These are phyloP conservation scores for Circinella umbellata DNA, from an alignment of 371 early-diverging fungal genomes.

Conservation along the genomic window DNA sequence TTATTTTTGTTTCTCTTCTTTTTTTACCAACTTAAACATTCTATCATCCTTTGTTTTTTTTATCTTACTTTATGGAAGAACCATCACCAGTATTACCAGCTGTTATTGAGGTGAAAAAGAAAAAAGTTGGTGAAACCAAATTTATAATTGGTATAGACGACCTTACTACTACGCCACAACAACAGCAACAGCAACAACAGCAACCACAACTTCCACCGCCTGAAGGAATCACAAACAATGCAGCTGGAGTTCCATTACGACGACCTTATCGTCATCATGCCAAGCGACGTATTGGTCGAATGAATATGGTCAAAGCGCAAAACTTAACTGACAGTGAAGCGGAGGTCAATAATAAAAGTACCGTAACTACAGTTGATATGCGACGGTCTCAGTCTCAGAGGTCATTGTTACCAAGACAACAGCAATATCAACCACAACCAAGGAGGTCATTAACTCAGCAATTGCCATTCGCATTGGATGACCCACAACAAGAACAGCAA, in stretches of 20 bases:
- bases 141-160: slow-evolving; percentile 8
- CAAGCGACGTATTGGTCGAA: slow-evolving; percentile 12
- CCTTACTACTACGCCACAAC: not conserved
- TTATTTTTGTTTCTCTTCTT: not conserved
- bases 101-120: not conserved
- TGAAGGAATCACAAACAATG: slow-evolving; percentile 10
- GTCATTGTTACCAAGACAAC: slow-evolving; percentile 3
- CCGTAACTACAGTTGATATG: not conserved
- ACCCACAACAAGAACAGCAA: not conserved
- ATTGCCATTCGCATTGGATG: not conserved
- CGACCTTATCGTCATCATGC: slow-evolving; percentile 20
- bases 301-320: slow-evolving; percentile 10
- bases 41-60: not conserved
- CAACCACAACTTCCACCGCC: slow-evolving; percentile 12
- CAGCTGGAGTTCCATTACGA: not conserved
- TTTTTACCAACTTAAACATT: not conserved
- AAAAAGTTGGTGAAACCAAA: not conserved
- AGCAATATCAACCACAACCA: not conserved
- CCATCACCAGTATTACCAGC: not conserved
- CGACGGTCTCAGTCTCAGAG: slow-evolving; percentile 17
- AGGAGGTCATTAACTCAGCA: not conserved
- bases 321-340: slow-evolving; percentile 16
- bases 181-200: not conserved
- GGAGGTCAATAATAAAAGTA: not conserved
- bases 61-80: not conserved